phyloP scores from a whole-genome alignment of 2,329 filamentous ascomycete species.

The Diplodia corticola region DNA sequence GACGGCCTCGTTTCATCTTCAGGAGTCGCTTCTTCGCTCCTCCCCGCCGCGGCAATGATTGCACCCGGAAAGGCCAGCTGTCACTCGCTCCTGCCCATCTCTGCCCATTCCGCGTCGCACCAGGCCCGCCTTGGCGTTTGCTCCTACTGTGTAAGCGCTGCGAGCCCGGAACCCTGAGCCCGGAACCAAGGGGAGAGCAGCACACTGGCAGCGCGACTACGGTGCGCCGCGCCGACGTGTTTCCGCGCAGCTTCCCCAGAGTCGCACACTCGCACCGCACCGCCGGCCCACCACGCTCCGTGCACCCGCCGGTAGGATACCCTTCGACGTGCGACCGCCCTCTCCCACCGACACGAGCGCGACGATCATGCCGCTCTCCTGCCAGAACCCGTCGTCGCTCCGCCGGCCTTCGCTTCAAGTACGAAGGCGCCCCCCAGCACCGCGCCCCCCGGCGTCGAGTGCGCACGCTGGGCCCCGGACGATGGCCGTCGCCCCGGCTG shows the following conservation, averaged over 20 bases:
- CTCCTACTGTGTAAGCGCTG: not conserved
- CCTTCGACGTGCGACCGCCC: not conserved
- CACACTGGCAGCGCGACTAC: not conserved
- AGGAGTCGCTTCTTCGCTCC: not conserved
- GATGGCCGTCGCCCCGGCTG: not conserved
- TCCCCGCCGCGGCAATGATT: constrained; percentile 4
- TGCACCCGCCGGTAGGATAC: not conserved
- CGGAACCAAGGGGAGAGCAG: too few species aligned
- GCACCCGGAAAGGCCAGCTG: not conserved
- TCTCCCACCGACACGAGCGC: not conserved
- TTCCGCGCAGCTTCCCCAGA: constrained; percentile 7
- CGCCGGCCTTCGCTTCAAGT: not conserved
- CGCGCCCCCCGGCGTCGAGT: not conserved
- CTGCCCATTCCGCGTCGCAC: constrained; percentile 16
- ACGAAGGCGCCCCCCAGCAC: not conserved
- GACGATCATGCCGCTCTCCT: constrained; percentile 7
- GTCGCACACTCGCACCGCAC: not conserved
- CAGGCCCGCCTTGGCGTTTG: constrained; percentile 11
- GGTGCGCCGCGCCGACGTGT: not conserved
- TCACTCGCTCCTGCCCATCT: not conserved
- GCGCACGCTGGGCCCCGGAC: not conserved
- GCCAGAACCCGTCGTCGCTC: not conserved
- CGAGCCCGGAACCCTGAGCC: not conserved
- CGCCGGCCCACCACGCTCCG: not conserved
- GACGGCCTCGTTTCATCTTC: constrained; percentile 9